Evolutionary conservation across 176 grass and related monocot genomes (phyloP), one percentile per base, ranked within the genome.

Genomic region (Neostapfia colusana): DNA sequence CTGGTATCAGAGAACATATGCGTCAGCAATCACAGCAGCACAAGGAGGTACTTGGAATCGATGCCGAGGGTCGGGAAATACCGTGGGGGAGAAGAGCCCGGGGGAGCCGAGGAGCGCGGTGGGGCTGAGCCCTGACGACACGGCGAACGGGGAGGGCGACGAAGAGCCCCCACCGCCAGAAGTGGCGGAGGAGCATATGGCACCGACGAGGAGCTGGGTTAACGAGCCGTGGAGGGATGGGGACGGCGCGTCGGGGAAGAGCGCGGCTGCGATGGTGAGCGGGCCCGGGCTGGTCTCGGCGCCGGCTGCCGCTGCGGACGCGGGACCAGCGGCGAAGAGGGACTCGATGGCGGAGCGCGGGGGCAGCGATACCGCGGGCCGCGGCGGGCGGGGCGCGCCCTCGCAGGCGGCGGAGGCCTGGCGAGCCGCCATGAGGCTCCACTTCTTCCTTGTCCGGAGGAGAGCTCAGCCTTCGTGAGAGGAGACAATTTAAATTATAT

Each of bases 171-270:
- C 17, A 62, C 75, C 36, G 31, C 69, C 24, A 14, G 72, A 44
- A 60, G 50, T 17, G 25, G 72, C 54, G 0, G 83, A 79, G 56
- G 79, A 86, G 35, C 67, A 73, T 53, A 88, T 92, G 55, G 90
- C 83, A 62, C 90, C 90, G 42, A 67, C 82, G 37, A 92, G 79
- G 23, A 92, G 85, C 83, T 92, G 86, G 11, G 82, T 88, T 70
- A 92, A 92, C 50, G 90, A 92, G 69, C 86, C 86, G 58, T 82
- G 70, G 79, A 88, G 88, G 70, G 83, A 74, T 50, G 85, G 73
- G 25, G 83, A 88, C 21, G 82, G 17, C 56, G 55, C 66, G 48
- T 88, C 82, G 34, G 79, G 82, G 78, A 92, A 92, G 82, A 83
- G 62, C 58, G 78, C 31, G 42, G 85, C 54, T 42, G 81, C 66